Evolutionary conservation across 1,284 basidiomycete genomes (phyloP), one percentile per base, ranked within the genome.

Genomic region (Sporisorium reilianum): DNA sequence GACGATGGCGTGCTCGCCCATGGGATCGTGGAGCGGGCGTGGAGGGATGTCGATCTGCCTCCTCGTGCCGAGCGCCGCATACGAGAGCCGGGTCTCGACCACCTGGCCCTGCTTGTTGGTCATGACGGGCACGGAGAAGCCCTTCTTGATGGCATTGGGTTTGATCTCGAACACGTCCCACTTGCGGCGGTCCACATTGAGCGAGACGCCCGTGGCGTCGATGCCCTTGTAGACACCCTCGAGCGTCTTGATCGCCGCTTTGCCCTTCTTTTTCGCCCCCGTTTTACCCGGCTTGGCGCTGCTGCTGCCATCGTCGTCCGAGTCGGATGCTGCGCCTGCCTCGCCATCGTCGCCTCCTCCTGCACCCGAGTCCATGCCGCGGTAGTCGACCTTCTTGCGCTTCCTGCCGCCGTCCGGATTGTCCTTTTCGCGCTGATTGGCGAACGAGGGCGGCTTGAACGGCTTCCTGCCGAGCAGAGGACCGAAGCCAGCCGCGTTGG

Each of bases 1-100:
- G 0, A 99, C 97, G 72, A 99, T 96, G 0, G 97, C 95, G 84
- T 97, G 95, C 81, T 98, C 95, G 58, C 92, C 91, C 93, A 99
- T 96, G 0, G 95, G 97, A 84, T 99, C 95, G 81, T 96, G 92
- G 16, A 98, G 87, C 2, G 96, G 96, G 12, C 96, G 89, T 7
- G 96, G 97, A 48, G 93, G 90, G 60, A 98, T 87, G 74, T 91
- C 92, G 0, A 91, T 89, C 63, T 91, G 90, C 1, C 93, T 92
- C 8, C 96, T 90, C 56, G 93, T 92, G 34, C 96, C 96, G 1
- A 99, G 89, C 3, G 95, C 91, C 3, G 89, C 88, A 77, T 92
- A 90, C 0, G 93, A 90, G 11, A 90, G 86, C 2, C 89, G 81
- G 16, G 90, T 88, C 8, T 89, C 86, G 11, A 98, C 87, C 9